These are phyloP conservation scores for Pichia rugopelliculosa DNA, from an alignment of 805 yeast genomes.

Conservation along the genomic window DNA sequence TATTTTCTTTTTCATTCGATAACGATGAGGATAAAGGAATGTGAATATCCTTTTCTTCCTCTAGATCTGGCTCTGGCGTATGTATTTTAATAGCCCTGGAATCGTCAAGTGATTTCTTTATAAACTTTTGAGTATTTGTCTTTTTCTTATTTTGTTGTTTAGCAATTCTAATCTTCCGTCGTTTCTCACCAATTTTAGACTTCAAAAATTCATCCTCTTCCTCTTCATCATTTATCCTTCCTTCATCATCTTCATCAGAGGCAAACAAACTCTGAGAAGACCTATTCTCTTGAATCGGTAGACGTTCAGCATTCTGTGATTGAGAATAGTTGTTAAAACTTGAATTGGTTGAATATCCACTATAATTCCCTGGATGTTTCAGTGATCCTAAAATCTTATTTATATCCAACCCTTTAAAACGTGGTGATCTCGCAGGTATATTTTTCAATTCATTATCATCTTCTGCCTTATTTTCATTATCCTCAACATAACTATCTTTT, in stretches of 20 bases:
- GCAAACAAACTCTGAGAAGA: conserved; percentile 7
- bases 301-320: background rate
- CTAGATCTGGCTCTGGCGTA: background rate
- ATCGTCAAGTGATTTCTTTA: background rate
- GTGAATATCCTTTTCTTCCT: too few species aligned
- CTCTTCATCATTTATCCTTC: background rate
- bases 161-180: background rate
- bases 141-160: background rate
- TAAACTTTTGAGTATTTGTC: too few species aligned
- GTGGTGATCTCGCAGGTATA: background rate
- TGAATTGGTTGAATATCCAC: conserved; percentile 7
- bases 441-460: too few species aligned
- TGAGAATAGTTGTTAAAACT: conserved; percentile 1
- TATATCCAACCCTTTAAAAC: background rate
- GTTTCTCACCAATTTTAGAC: background rate
- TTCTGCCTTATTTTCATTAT: background rate
- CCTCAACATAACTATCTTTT: background rate
- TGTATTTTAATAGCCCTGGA: background rate
- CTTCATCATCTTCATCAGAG: conserved; percentile 4
- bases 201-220: background rate
- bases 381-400: conserved; percentile 4
- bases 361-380: conserved; percentile 4
- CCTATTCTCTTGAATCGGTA: background rate
- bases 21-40: too few species aligned
- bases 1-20: background rate